Conservation (phyloP, 2,329 filamentous ascomycete species). For the Cylindrodendrum hubeiense region DNA sequence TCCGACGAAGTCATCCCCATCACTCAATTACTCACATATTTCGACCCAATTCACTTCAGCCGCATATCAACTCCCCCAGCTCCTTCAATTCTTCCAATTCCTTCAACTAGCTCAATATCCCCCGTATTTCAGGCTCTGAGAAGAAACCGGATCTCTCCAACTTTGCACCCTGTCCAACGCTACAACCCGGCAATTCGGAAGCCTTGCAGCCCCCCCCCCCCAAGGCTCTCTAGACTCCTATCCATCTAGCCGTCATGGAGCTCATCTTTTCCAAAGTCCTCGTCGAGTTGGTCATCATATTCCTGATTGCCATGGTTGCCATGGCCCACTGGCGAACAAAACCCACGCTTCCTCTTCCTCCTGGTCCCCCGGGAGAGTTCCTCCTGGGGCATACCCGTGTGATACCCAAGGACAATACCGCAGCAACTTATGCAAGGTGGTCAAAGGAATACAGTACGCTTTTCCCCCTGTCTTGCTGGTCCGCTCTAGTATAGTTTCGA, state of each 20-base stretch:
- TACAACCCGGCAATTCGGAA: neutral
- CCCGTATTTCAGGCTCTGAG: neutral
- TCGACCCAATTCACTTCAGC: neutral
- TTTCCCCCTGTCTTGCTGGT: neutral
- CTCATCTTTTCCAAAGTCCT: conserved; percentile 17
- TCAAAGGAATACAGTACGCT: conserved; percentile 44
- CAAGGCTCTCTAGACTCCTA: neutral
- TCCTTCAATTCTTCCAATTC: neutral
- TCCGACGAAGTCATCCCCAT: neutral
- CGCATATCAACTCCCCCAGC: neutral
- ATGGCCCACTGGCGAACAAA: conserved; percentile 19
- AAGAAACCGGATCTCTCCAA: neutral
- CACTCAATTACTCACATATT: neutral
- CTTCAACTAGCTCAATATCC: neutral
- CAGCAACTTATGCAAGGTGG: conserved; percentile 43
- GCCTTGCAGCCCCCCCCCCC: neutral
- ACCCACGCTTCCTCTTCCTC: conserved; percentile 37
- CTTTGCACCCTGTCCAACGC: neutral
- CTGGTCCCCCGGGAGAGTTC: conserved; percentile 45
- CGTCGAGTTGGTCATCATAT: conserved; percentile 19
- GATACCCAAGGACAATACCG: conserved; percentile 45
- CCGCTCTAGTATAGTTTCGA: neutral
- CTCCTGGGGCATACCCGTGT: conserved; percentile 43
- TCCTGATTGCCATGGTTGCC: conserved; percentile 19
- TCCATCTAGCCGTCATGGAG: conserved; percentile 24